phyloP scores from a whole-genome alignment of 2,329 filamentous ascomycete genomes.

The Tolypocladium paradoxum region DNA sequence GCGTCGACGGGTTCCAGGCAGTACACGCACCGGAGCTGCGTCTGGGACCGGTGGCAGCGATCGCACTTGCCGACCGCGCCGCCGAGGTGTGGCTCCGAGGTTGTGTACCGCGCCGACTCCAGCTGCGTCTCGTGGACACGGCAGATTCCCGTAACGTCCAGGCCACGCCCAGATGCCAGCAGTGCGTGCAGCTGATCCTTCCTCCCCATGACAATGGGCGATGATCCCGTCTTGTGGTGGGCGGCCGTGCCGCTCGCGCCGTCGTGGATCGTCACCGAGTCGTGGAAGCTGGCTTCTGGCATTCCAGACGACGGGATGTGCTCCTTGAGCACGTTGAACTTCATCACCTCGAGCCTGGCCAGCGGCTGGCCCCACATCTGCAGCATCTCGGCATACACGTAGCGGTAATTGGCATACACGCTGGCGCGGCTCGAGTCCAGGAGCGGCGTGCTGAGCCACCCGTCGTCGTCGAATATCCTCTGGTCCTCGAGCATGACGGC shows the following conservation, averaged over 20 bases:
- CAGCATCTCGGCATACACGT: constrained; percentile 57
- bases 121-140: constrained; percentile 52
- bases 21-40: constrained; percentile 50
- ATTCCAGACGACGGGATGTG: constrained; percentile 18
- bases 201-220: constrained; percentile 46
- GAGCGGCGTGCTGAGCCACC: constrained; percentile 49
- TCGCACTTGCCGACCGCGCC: constrained; percentile 39
- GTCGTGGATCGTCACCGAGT: constrained; percentile 27
- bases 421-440: constrained; percentile 39
- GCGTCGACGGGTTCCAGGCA: constrained; percentile 50
- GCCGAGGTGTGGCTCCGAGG: constrained; percentile 25
- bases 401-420: constrained; percentile 49
- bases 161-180: constrained; percentile 41
- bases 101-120: constrained; percentile 42
- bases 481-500: constrained; percentile 49
- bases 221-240: constrained; percentile 28
- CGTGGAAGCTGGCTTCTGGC: constrained; percentile 21
- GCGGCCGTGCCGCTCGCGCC: constrained; percentile 22
- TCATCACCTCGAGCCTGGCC: constrained; percentile 54
- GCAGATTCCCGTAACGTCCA: constrained; percentile 54
- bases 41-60: constrained; percentile 43
- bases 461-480: constrained; percentile 57
- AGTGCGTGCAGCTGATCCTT: constrained; percentile 40
- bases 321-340: constrained; percentile 54
- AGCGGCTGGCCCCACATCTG: constrained; percentile 56